phyloP scores from a whole-genome alignment of 768 basidiomycete genomes.

The Atractiella rhizophila region DNA sequence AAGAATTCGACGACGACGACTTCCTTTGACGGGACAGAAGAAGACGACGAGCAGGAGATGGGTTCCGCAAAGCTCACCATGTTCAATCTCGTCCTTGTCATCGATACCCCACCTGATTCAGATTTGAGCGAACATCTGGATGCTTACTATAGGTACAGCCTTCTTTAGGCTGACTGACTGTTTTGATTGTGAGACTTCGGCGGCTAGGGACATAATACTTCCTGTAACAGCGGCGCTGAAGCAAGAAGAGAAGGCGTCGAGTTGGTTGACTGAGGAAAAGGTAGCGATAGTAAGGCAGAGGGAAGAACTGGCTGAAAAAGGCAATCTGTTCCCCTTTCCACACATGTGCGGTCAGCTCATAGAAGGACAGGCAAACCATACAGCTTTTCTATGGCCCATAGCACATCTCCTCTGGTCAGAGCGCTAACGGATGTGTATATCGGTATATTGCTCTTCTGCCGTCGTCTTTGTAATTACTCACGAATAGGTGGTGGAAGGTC shows the following conservation, averaged over 20 bases:
- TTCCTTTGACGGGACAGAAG: too few species aligned
- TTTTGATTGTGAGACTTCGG: too few species aligned
- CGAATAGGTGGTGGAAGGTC: slow-evolving; percentile 48
- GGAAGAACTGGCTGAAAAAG: slow-evolving; percentile 42
- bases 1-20: too few species aligned
- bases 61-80: slow-evolving; percentile 1
- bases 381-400: neutral
- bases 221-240: slow-evolving; percentile 55
- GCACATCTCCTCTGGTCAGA: slow-evolving; percentile 12
- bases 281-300: slow-evolving; percentile 42
- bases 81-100: slow-evolving; percentile 16
- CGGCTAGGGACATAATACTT: slow-evolving; percentile 11
- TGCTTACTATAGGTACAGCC: slow-evolving; percentile 15
- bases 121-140: slow-evolving; percentile 16
- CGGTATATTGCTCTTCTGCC: slow-evolving; percentile 31
- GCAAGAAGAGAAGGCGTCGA: slow-evolving; percentile 62
- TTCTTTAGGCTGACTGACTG: too few species aligned
- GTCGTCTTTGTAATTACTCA: slow-evolving; percentile 50
- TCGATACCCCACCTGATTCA: slow-evolving; percentile 18
- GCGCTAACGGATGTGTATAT: slow-evolving; percentile 17
- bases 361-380: too few species aligned
- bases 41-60: too few species aligned
- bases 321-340: slow-evolving; percentile 17
- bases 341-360: too few species aligned
- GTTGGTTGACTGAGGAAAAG: slow-evolving; percentile 63